Evolutionary conservation across 352 stramenopile genomes (phyloP).

Genomic region (Pythium periplocum): DNA sequence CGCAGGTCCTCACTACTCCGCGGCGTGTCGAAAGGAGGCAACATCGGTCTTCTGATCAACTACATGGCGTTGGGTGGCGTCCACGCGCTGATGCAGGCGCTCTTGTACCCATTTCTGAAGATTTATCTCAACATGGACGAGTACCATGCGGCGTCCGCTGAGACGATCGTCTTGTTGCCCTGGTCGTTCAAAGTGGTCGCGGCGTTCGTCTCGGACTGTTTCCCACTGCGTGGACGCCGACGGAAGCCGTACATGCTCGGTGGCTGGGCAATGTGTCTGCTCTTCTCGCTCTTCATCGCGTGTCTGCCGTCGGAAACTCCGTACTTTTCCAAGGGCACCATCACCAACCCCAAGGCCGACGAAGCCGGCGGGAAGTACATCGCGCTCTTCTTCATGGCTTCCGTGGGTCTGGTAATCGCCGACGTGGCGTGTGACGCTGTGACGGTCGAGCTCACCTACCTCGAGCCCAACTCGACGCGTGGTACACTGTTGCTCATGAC

Average conservation of each 20-base stretch:
- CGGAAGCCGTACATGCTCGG: slow-evolving; percentile 45
- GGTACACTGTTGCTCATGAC: slow-evolving; percentile 26
- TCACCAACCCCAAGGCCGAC: slow-evolving; percentile 31
- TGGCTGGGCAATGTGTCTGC: slow-evolving; percentile 39
- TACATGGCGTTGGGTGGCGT: slow-evolving; percentile 44
- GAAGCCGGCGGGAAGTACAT: slow-evolving; percentile 37
- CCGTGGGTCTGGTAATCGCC: slow-evolving; percentile 41
- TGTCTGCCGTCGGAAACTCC: slow-evolving; percentile 27
- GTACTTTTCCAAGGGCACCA: slow-evolving; percentile 29
- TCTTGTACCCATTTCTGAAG: slow-evolving; percentile 67
- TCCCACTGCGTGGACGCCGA: slow-evolving; percentile 35
- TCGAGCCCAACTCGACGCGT: slow-evolving; percentile 8
- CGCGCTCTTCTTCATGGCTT: slow-evolving; percentile 40
- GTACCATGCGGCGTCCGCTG: slow-evolving; percentile 46
- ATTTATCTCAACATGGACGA: slow-evolving; percentile 72
- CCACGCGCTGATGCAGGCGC: slow-evolving; percentile 46
- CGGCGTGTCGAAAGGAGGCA: not conserved
- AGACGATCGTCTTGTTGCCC: slow-evolving; percentile 46
- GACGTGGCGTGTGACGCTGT: slow-evolving; percentile 39
- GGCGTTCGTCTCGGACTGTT: slow-evolving; percentile 41
- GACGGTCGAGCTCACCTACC: slow-evolving; percentile 38
- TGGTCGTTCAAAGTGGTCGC: slow-evolving; percentile 57
- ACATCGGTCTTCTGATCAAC: slow-evolving; percentile 45
- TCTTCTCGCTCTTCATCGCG: slow-evolving; percentile 39
- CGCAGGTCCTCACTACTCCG: not conserved